phyloP scores from a whole-genome alignment of 73 alveolate species.

The Effrenium voratum region DNA sequence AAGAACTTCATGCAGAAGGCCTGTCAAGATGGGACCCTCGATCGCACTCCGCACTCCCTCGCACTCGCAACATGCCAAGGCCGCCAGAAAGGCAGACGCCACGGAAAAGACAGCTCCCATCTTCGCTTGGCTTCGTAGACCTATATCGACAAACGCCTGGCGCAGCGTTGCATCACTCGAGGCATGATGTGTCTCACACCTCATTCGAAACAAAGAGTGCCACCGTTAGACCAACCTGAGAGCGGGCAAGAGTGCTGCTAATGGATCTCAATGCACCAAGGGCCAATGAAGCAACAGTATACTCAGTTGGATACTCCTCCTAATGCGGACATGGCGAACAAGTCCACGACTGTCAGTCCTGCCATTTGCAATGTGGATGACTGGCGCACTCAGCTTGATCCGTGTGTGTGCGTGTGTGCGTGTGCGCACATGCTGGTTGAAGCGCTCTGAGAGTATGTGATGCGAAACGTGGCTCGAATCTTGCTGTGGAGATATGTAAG shows the following conservation, averaged over 20 bases:
- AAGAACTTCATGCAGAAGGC: constrained; percentile 16
- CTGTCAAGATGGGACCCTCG: background rate
- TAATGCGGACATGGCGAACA: constrained; percentile 62
- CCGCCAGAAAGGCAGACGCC: constrained; percentile 62
- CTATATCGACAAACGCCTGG: constrained; percentile 63
- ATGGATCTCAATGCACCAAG: background rate
- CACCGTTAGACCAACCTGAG: constrained; percentile 64
- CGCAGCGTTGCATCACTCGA: background rate
- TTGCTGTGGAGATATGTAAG: background rate
- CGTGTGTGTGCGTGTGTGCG: too few relatives aligned
- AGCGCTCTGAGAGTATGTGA: background rate
- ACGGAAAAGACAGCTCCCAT: constrained; percentile 79
- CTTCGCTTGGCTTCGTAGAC: constrained; percentile 76
- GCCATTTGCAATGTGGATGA: too few relatives aligned
- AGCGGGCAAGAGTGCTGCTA: background rate
- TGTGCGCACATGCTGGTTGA: background rate
- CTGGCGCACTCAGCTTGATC: too few relatives aligned
- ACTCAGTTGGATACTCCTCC: constrained; percentile 42
- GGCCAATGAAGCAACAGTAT: too few relatives aligned
- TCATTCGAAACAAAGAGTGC: constrained; percentile 80
- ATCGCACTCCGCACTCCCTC: background rate
- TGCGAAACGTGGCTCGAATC: background rate
- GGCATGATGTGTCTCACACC: background rate
- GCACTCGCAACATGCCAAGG: background rate
- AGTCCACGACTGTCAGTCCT: constrained; percentile 83